phyloP scores from a whole-genome alignment of 2,329 filamentous ascomycete species.

The Aspergillus arachidicola region DNA sequence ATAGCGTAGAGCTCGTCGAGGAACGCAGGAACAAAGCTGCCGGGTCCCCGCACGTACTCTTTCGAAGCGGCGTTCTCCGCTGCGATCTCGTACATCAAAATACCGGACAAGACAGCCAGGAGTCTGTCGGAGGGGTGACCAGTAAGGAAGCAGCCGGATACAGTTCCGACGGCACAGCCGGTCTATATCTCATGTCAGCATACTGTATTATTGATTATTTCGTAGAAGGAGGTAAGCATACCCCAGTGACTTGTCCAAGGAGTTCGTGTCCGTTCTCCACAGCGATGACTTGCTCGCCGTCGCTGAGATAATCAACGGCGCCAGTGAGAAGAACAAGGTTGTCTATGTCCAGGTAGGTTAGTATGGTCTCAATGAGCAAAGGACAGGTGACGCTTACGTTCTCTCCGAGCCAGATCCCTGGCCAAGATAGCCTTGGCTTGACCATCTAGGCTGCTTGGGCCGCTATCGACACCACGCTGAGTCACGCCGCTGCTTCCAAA shows the following conservation, averaged over 20 bases:
- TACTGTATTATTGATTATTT: neutral
- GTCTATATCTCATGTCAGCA: slow-evolving; percentile 45
- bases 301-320: slow-evolving; percentile 72
- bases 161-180: slow-evolving; percentile 83
- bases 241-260: slow-evolving; percentile 49
- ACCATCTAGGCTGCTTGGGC: slow-evolving; percentile 55
- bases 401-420: slow-evolving; percentile 64
- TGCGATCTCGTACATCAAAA: slow-evolving; percentile 77
- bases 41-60: slow-evolving; percentile 72
- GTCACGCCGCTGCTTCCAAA: slow-evolving; percentile 59
- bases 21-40: slow-evolving; percentile 83
- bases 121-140: slow-evolving; percentile 66
- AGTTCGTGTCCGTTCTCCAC: slow-evolving; percentile 75
- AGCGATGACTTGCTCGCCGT: slow-evolving; percentile 68
- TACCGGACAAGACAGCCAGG: slow-evolving; percentile 70
- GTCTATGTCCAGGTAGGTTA: slow-evolving; percentile 24
- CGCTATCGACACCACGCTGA: slow-evolving; percentile 85
- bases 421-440: slow-evolving; percentile 66
- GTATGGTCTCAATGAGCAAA: neutral
- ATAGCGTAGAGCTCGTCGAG: slow-evolving; percentile 68
- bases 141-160: slow-evolving; percentile 74
- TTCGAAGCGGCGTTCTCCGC: slow-evolving; percentile 67
- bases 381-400: slow-evolving; percentile 48
- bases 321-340: slow-evolving; percentile 84
- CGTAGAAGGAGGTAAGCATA: slow-evolving; percentile 23